These are phyloP conservation scores for Alternaria arbusti DNA, from an alignment of 2,329 filamentous ascomycete genomes.

Conservation along the genomic window DNA sequence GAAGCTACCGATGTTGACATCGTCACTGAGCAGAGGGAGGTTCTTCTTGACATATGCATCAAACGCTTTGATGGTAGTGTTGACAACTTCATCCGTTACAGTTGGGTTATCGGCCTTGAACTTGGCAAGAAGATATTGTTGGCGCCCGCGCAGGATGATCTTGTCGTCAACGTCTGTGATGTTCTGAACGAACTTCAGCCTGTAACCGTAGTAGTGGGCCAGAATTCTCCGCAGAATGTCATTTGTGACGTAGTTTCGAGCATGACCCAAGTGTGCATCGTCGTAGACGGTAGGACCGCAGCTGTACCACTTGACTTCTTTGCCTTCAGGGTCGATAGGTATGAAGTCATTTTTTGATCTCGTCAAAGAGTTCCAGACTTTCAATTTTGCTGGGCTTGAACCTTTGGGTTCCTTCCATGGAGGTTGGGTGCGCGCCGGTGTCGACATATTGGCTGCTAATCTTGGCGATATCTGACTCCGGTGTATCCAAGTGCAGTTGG, in stretches of 20 bases:
- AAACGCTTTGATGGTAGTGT: conserved; percentile 60
- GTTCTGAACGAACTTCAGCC: conserved; percentile 90
- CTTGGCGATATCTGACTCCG: conserved; percentile 4
- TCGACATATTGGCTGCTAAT: conserved; percentile 38
- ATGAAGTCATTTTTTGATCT: conserved; percentile 76
- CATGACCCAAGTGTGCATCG: conserved; percentile 81
- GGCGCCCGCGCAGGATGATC: conserved; percentile 71
- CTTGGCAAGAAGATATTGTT: conserved; percentile 78
- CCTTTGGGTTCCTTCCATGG: conserved; percentile 48
- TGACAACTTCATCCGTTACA: conserved; percentile 54
- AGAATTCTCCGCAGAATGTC: conserved; percentile 87
- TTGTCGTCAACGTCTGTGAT: conserved; percentile 70
- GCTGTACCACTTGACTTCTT: conserved; percentile 82
- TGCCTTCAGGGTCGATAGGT: conserved; percentile 70
- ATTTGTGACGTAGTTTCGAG: conserved; percentile 87
- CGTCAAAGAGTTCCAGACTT: conserved; percentile 82
- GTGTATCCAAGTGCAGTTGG: conserved; percentile 15
- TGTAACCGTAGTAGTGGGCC: conserved; percentile 80
- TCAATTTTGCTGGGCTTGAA: conserved; percentile 62
- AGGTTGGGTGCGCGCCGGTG: conserved; percentile 46
- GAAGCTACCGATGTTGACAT: conserved; percentile 56
- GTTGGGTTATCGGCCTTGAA: conserved; percentile 63
- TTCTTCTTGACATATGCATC: conserved; percentile 72
- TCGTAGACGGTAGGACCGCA: conserved; percentile 90
- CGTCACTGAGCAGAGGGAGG: conserved; percentile 57